Evolutionary conservation across 441 rosid species (phyloP), one percentile per base, ranked within the genome.

Genomic region (Gossypium schwendimanii): DNA sequence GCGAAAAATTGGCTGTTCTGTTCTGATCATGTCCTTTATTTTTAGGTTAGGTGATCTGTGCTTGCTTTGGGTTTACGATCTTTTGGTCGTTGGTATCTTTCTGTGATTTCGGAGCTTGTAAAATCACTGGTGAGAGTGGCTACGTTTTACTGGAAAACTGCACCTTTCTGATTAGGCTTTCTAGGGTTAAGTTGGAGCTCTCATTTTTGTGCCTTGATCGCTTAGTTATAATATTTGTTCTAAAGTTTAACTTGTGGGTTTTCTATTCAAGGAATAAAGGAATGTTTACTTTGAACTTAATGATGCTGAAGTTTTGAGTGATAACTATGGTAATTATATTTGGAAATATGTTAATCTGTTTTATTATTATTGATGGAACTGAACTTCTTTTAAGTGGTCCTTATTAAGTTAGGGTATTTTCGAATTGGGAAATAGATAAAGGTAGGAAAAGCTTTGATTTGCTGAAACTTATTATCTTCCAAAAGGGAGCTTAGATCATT

Each of bases 21-120:
- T 77, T 52, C 28, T 70, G 72, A 65, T 65, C 28, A 6, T 62
- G n/a, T 21, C 36, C 61, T 23, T 66, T 64, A 28, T 67, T 12
- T 65, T 36, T 72, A 65, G 75, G 71, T 77, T 80, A 53, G 58
- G 55, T 44, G 66, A 17, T 39, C 36, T 24, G 28, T 66, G 54
- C 41, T 70, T 52, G 69, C 73, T 57, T 47, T 52, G 24, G 75
- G 12, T 69, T 28, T 55, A 64, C 60, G 81, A 80, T 84, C 81
- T 77, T 57, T 61, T 64, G 31, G 58, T 73, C 49, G 59, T 28
- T 21, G 21, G 6, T 6, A 10, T 21, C n/a, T 50, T 71, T 82
- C 64, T 60, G 21, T 44, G 28, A 69, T 23, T 47, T 80, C 31
- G 62, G 67, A 47, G 69, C 81, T 77, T 57, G 73, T 12, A 20